Conservation (phyloP, 2,329 filamentous ascomycete species). For the Fonsecaea pedrosoi region DNA sequence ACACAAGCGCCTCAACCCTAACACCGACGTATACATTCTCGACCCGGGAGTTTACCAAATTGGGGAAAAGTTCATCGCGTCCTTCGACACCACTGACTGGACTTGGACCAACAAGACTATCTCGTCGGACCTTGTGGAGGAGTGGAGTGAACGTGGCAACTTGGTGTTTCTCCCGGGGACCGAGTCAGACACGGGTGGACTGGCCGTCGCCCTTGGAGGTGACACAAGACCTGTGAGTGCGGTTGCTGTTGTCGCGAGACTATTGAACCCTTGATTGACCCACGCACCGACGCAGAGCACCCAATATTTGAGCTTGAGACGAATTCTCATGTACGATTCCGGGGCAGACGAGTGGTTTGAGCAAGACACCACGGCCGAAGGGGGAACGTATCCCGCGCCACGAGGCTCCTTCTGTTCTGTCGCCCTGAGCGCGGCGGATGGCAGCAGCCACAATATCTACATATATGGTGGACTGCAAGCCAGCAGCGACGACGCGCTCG, state of each 20-base stretch:
- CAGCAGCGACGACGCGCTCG: neutral
- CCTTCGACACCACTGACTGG: neutral
- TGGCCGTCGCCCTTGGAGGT: neutral
- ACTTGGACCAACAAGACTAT: slow-evolving; percentile 3
- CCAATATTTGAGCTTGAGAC: slow-evolving; percentile 3
- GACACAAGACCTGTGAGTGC: slow-evolving; percentile 2
- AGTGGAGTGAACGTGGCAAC: neutral
- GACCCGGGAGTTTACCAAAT: neutral
- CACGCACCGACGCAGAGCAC: neutral
- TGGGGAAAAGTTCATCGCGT: neutral
- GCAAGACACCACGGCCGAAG: slow-evolving; percentile 1
- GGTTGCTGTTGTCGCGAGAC: neutral
- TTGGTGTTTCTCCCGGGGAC: neutral
- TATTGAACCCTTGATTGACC: neutral
- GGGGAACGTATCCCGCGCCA: neutral
- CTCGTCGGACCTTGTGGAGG: neutral
- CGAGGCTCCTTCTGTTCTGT: neutral
- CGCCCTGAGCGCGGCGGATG: neutral
- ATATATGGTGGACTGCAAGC: neutral
- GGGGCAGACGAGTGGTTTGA: slow-evolving; percentile 4
- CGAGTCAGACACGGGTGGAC: neutral
- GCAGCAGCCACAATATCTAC: slow-evolving; percentile 3
- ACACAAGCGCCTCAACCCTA: neutral
- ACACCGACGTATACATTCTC: neutral
- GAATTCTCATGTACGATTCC: neutral